phyloP scores from a whole-genome alignment of 805 yeast species.

The Pichia californica region DNA sequence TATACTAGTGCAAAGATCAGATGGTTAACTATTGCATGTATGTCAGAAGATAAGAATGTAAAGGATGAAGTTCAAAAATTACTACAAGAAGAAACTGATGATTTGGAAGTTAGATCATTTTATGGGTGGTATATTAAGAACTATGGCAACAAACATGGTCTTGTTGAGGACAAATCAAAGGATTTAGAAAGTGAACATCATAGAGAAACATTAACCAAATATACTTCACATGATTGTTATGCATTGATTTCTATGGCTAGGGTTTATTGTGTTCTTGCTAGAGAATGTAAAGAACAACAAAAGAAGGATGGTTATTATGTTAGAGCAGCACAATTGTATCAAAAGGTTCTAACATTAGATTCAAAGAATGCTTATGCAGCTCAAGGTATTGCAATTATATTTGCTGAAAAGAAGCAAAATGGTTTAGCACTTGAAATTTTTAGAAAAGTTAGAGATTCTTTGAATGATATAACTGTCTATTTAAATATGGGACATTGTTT shows the following conservation, averaged over 20 bases:
- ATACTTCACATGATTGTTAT: conserved; percentile 82
- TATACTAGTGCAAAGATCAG: conserved; percentile 75
- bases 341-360: conserved; percentile 81
- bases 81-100: conserved; percentile 46
- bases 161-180: conserved; percentile 37
- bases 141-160: conserved; percentile 45
- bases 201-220: conserved; percentile 74
- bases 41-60: conserved; percentile 43
- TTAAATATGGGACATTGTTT: conserved; percentile 85
- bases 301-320: conserved; percentile 69
- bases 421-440: conserved; percentile 79
- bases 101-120: conserved; percentile 82
- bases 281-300: conserved; percentile 57
- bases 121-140: conserved; percentile 83
- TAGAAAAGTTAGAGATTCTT: conserved; percentile 82
- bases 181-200: conserved; percentile 72
- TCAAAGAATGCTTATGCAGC: conserved; percentile 90
- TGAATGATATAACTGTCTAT: conserved; percentile 76
- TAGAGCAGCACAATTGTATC: conserved; percentile 87
- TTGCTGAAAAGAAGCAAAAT: conserved; percentile 75
- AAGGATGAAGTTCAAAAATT: conserved; percentile 50
- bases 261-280: conserved; percentile 73
- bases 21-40: conserved; percentile 52
- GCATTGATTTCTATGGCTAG: conserved; percentile 89
- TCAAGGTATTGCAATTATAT: conserved; percentile 91